Conservation (phyloP, 164 flowering plant species). For the Dillenia suffruticosa region DNA sequence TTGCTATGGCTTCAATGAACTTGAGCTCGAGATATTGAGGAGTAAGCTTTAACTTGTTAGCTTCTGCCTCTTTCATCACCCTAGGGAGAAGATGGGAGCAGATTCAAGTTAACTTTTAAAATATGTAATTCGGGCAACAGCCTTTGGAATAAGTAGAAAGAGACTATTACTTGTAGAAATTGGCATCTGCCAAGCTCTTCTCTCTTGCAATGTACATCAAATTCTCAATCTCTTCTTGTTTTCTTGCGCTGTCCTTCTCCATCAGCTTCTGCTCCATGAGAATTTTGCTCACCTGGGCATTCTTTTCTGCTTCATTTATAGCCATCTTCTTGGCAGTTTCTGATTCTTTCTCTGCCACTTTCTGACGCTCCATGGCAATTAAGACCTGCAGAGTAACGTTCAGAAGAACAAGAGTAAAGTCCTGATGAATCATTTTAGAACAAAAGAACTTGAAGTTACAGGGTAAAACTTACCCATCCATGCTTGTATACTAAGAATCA, state of each 20-base stretch:
- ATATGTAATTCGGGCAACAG: not conserved
- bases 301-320: conserved; percentile 87
- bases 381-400: conserved; percentile 45
- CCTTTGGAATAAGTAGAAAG: not conserved
- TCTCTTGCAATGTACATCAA: conserved; percentile 78
- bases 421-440: too few species aligned
- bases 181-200: conserved; percentile 87
- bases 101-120: not conserved
- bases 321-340: conserved; percentile 93
- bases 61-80: conserved; percentile 79
- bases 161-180: conserved; percentile 51
- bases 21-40: conserved; percentile 80
- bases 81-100: conserved; percentile 26
- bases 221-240: conserved; percentile 76
- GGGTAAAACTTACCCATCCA: too few species aligned
- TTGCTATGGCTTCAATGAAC: conserved; percentile 81
- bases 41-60: conserved; percentile 86
- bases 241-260: conserved; percentile 79
- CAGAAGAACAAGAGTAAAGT: not conserved
- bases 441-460: too few species aligned
- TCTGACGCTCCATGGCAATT: conserved; percentile 83
- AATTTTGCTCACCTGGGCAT: conserved; percentile 83
- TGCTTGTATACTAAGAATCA: too few species aligned
- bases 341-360: conserved; percentile 88
- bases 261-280: conserved; percentile 84